Conservation (phyloP, 1,284 basidiomycete genomes). For the Cutaneotrichosporon sp. region DNA sequence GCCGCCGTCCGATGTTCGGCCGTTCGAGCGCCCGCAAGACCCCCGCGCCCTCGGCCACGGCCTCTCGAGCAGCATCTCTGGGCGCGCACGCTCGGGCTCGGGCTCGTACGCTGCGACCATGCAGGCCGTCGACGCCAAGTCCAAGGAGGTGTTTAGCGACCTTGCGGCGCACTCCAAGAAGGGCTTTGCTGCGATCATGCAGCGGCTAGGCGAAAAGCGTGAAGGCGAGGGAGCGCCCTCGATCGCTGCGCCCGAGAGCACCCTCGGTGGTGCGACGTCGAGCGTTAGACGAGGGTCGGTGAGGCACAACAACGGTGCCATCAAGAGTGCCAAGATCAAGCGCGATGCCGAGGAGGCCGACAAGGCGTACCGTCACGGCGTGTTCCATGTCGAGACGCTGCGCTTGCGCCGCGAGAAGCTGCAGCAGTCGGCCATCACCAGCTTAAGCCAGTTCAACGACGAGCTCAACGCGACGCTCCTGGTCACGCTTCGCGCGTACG, state of each 20-base stretch:
- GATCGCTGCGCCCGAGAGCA: constrained; percentile 23
- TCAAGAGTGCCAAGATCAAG: constrained; percentile 76
- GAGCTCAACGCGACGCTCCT: constrained; percentile 71
- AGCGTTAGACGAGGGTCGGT: constrained; percentile 10
- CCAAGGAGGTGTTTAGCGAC: constrained; percentile 52
- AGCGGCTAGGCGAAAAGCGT: constrained; percentile 47
- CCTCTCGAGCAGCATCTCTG: neutral
- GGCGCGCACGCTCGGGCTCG: constrained; percentile 34
- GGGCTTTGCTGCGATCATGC: constrained; percentile 51
- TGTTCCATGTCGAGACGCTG: constrained; percentile 93
- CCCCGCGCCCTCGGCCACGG: neutral
- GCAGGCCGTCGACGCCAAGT: constrained; percentile 29
- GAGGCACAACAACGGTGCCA: constrained; percentile 52
- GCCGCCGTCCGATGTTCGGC: neutral
- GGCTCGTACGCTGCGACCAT: constrained; percentile 15
- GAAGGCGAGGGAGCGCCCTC: constrained; percentile 22
- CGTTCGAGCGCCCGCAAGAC: neutral
- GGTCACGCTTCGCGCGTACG: constrained; percentile 67
- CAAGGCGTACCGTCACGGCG: constrained; percentile 85
- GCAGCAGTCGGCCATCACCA: constrained; percentile 79
- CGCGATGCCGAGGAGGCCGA: constrained; percentile 94
- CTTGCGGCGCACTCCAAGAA: constrained; percentile 50
- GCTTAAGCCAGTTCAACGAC: constrained; percentile 73
- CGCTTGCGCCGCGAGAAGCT: constrained; percentile 78
- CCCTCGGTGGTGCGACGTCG: constrained; percentile 6